Base-by-base conservation (phyloP, 2,329 filamentous ascomycete species). In the Pseudofabraea citricarpa region DNA sequence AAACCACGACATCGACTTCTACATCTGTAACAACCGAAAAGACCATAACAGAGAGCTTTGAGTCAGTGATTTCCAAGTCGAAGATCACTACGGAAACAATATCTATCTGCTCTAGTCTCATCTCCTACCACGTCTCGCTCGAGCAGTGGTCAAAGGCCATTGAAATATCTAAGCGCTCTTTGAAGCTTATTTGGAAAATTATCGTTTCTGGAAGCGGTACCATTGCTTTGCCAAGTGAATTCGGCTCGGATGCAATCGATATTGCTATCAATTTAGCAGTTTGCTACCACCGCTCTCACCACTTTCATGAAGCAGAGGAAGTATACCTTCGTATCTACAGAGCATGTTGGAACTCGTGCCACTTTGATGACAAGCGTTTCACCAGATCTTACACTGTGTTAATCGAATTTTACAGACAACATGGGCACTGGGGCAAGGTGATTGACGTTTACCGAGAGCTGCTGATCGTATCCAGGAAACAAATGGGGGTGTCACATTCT, bases 281-380 rank as follows among this genome's bases (percentile, higher is more conserved):
- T 24, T 47, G 41, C 27, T 38, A 47, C 29, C 39, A 45, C 18
- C 42, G 48, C 29, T 50, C 51, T 18, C 51, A 54, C 31, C 51
- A 52, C 46, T 52, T 50, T 9, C 49, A 52, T 36, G 45, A 51
- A n/a, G 51, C 51, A 5, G 51, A 53, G 38, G 50, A 44, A 40
- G 42, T 51, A 29, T 54, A 41, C 7, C 48, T 45, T 18, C 23
- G 42, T 12, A 47, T 54, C 32, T 54, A 53, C 48, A 44, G 51
- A 40, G 47, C 48, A 12, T 53, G 50, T 21, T 46, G 51, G 19
- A 47, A 49, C 40, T 54, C 52, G 12, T 49, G 50, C 32, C 38
- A 49, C 26, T 40, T 54, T 26, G 44, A 51, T 36, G 50, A 54
- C 18, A 44, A 51, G 19, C 48, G 50, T 10, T 47, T 54, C 18